Conservation (phyloP, 305 asterid species). For the Fraxinus ornus region DNA sequence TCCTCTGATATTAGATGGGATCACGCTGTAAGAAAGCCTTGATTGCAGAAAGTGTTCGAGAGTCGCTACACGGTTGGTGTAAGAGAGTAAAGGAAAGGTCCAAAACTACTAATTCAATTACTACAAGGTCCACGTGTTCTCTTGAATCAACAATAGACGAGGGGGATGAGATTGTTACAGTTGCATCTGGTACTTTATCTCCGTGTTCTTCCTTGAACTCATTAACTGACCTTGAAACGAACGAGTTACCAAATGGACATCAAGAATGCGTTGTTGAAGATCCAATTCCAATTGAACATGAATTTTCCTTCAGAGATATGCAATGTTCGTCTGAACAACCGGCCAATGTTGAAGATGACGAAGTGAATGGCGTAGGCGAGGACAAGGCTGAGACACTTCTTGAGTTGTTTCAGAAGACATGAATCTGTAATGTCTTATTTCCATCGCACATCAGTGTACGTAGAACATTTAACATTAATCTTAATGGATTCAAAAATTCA, state of each 20-base stretch:
- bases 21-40: constrained; percentile 79
- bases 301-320: constrained; percentile 35
- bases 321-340: constrained; percentile 31
- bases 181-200: constrained; percentile 68
- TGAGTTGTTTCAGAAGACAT: constrained; percentile 55
- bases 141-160: constrained; percentile 60
- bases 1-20: constrained; percentile 60
- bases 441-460: neutral
- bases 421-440: neutral
- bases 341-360: constrained; percentile 27
- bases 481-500: neutral
- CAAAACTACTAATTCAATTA: constrained; percentile 52
- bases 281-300: constrained; percentile 25
- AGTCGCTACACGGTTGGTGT: constrained; percentile 90
- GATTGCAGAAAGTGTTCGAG: constrained; percentile 85
- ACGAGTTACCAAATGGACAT: constrained; percentile 19
- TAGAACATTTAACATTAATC: neutral
- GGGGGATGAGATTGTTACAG: constrained; percentile 67
- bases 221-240: constrained; percentile 34
- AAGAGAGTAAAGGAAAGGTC: constrained; percentile 81
- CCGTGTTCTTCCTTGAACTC: constrained; percentile 61
- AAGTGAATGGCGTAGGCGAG: constrained; percentile 22
- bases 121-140: constrained; percentile 79
- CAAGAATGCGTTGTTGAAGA: constrained; percentile 28
- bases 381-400: constrained; percentile 44